Percentiles rank a stretch among this genome's conserved stretches.
phyloP scores from a whole-genome alignment of 441 rosid species.

The Macaranga tanarius region DNA sequence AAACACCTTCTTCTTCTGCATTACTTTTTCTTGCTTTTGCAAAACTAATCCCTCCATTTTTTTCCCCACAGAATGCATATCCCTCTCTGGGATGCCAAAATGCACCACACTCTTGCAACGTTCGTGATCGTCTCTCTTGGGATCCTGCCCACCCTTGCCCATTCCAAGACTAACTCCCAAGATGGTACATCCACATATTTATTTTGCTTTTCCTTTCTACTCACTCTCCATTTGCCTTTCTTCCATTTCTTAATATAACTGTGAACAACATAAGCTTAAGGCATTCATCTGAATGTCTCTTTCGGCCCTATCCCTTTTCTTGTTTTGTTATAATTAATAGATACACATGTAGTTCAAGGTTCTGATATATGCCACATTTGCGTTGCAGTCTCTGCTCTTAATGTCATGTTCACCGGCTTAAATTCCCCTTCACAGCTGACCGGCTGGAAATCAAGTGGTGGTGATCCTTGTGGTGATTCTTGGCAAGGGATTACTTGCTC shows the following conservation, averaged over 20 bases:
- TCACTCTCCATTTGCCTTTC: too few relatives aligned
- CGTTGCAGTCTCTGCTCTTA: conserved; percentile 76
- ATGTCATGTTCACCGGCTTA: conserved; percentile 78
- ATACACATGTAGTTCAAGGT: neutral
- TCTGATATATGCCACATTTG: conserved; percentile 15
- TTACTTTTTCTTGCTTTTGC: conserved; percentile 4
- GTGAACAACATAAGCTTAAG: too few relatives aligned
- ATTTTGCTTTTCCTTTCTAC: neutral
- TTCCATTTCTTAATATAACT: too few relatives aligned
- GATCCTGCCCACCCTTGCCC: conserved; percentile 35
- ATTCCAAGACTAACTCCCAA: conserved; percentile 62
- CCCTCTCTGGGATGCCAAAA: conserved; percentile 8
- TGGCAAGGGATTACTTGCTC: conserved; percentile 91
- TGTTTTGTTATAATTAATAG: neutral
- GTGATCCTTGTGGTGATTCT: conserved; percentile 84
- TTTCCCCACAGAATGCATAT: too few relatives aligned
- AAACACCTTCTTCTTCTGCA: neutral
- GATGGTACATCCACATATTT: conserved; percentile 54
- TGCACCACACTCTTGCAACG: conserved; percentile 27
- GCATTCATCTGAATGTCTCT: too few relatives aligned
- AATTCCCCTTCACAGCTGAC: conserved; percentile 69
- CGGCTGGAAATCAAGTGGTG: conserved; percentile 76
- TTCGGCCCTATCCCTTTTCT: too few relatives aligned
- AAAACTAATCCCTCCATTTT: neutral
- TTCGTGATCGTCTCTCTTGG: conserved; percentile 42